Percentiles rank a stretch among this genome's conserved stretches.
Evolutionary conservation across 192 early-diverging fungal species (phyloP).

Genomic region (Backusella mclennaniae): DNA sequence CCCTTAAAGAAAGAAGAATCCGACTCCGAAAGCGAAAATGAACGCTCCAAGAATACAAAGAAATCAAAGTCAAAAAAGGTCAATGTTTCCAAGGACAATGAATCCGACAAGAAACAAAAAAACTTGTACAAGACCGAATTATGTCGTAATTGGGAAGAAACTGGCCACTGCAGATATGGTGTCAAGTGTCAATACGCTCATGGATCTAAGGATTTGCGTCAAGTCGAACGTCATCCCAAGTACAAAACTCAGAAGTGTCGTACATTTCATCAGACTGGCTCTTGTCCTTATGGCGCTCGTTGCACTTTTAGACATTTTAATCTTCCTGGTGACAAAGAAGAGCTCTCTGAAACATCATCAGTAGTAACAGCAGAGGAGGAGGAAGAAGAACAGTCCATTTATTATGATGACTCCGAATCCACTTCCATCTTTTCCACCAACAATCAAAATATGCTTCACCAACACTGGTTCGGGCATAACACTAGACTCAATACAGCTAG

Average conservation of each 20-base stretch:
- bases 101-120: slow-evolving; percentile 17
- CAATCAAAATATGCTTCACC: neutral
- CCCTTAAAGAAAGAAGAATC: slow-evolving; percentile 9
- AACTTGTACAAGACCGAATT: slow-evolving; percentile 48
- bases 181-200: slow-evolving; percentile 96
- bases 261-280: slow-evolving; percentile 83
- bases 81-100: slow-evolving; percentile 14
- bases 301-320: slow-evolving; percentile 88
- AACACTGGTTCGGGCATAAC: neutral
- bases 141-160: slow-evolving; percentile 48
- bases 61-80: neutral
- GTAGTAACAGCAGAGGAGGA: neutral
- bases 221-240: slow-evolving; percentile 81
- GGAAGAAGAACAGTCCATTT: neutral
- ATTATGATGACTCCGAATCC: neutral
- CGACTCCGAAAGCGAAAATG: slow-evolving; percentile 6
- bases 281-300: slow-evolving; percentile 90
- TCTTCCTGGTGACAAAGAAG: slow-evolving; percentile 7
- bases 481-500: neutral
- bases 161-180: slow-evolving; percentile 70
- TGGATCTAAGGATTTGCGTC: slow-evolving; percentile 71
- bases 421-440: neutral
- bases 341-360: neutral
- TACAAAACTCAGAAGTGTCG: slow-evolving; percentile 97
- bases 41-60: neutral